These are phyloP conservation scores for Monascus purpureus DNA, from an alignment of 495 filamentous ascomycete species.

Conservation along the genomic window DNA sequence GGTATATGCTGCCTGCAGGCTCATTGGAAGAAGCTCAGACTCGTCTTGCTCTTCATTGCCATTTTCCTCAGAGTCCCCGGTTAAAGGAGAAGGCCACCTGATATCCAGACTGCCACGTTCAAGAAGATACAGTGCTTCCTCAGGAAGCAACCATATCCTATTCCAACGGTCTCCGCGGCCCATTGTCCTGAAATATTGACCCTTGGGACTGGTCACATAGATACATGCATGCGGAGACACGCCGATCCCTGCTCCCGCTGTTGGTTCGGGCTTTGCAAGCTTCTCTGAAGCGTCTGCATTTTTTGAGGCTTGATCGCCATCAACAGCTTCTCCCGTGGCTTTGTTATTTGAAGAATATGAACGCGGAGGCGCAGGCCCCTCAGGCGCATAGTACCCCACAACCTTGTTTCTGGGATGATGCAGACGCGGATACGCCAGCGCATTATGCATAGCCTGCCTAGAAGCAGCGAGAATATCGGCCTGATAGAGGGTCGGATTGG, in stretches of 20 bases:
- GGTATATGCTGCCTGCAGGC: conserved; percentile 79
- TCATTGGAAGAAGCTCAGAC: conserved; percentile 47
- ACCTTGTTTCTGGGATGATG: conserved; percentile 42
- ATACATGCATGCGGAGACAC: conserved; percentile 27
- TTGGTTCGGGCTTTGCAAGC: conserved; percentile 8
- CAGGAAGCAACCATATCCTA: conserved; percentile 70
- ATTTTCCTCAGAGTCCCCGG: conserved; percentile 14
- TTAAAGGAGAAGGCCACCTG: conserved; percentile 50
- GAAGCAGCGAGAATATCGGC: conserved; percentile 60
- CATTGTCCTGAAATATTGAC: conserved; percentile 41
- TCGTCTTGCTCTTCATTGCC: conserved; percentile 19
- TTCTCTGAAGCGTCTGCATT: conserved; percentile 14
- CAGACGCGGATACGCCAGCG: conserved; percentile 55
- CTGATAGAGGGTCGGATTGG: conserved; percentile 74
- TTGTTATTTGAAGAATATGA: not conserved
- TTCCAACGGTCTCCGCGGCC: conserved; percentile 43
- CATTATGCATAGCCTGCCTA: conserved; percentile 81
- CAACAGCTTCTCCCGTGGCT: conserved; percentile 2
- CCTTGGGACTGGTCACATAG: conserved; percentile 30
- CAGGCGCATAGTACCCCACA: conserved; percentile 38
- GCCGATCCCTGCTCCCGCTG: conserved; percentile 8
- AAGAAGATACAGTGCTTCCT: conserved; percentile 79
- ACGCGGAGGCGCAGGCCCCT: conserved; percentile 17
- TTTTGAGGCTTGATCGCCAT: conserved; percentile 13
- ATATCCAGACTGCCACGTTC: conserved; percentile 79